Evolutionary conservation across 2,329 filamentous ascomycete species (phyloP), one percentile per base, ranked within the genome.

Genomic region (Aspergillus oerlinghausenensis): DNA sequence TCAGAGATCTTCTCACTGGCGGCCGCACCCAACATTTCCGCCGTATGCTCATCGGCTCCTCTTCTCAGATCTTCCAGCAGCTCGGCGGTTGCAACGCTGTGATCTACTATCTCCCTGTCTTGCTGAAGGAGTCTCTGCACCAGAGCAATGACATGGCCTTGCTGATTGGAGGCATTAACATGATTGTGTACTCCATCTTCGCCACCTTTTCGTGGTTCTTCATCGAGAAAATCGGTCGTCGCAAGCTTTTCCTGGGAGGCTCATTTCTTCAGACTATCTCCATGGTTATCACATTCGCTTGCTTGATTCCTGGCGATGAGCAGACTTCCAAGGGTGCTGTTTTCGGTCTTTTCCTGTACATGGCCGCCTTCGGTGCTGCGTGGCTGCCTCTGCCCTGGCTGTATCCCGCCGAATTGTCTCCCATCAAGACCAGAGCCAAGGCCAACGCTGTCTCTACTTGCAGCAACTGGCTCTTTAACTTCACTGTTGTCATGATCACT

Each of bases 271-370:
- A 77, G 52, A 64, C 73, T 45, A 62, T 70, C 25, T 64, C 73
- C 19, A 74, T 75, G 71, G 63, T 73, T 17, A 74, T 76, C 50
- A 73, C 71, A 21, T 75, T 76, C 49, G 70, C 50, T 40, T 76
- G 73, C 42, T 51, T 76, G 55, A 76, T 75, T 45, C 71, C 71
- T 2, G 64, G 59, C 7, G 55, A 60, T 3, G 17, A 55, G 1
- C 47, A 60, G 3, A 60, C 65, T 3, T 62, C 72, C 40, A 74
- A 75, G 63, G 73, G 74, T 48, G 73, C 73, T 4, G 71, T 80
- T 9, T 84, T 87, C 2, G 86, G 85, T 55, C 73, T 89, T 11
- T 89, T 89, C 73, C 80, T 84, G 2, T 89, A 88, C 72, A 88
- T 88, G 65, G 84, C 84, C 4, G 85, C 84, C 55, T 88, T 88